phyloP scores from a whole-genome alignment of 1,139 yeast species.

The Yamadazyma mexicana region DNA sequence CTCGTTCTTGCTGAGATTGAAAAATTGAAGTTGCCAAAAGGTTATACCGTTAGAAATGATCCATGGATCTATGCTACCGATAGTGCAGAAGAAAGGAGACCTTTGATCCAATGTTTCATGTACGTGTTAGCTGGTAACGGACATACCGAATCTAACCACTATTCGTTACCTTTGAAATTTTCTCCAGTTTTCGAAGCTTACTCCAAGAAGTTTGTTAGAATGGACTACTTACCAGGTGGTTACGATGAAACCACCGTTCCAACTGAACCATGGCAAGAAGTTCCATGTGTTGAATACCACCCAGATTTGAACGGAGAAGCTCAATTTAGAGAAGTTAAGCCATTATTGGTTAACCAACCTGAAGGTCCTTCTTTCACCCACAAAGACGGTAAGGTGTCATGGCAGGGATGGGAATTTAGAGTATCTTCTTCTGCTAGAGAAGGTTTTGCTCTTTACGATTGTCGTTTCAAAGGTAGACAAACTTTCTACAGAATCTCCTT shows the following conservation, averaged over 20 bases:
- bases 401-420: slow-evolving; percentile 93
- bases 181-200: slow-evolving; percentile 78
- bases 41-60: slow-evolving; percentile 62
- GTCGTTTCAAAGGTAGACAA: slow-evolving; percentile 78
- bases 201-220: slow-evolving; percentile 65
- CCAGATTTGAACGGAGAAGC: slow-evolving; percentile 68
- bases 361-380: slow-evolving; percentile 82
- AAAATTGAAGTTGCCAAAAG: slow-evolving; percentile 60
- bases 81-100: slow-evolving; percentile 56
- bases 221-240: slow-evolving; percentile 78
- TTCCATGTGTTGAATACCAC: slow-evolving; percentile 68
- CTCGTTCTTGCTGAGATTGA: slow-evolving; percentile 59
- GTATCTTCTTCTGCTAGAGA: slow-evolving; percentile 77
- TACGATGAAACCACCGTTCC: slow-evolving; percentile 63
- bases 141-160: slow-evolving; percentile 80
- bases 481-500: slow-evolving; percentile 75
- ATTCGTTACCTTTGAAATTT: slow-evolving; percentile 79
- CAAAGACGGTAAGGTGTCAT: slow-evolving; percentile 62
- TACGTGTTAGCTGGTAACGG: slow-evolving; percentile 68
- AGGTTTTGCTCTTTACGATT: slow-evolving; percentile 79
- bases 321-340: slow-evolving; percentile 62
- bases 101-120: slow-evolving; percentile 74
- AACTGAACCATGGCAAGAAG: slow-evolving; percentile 60
- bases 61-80: slow-evolving; percentile 93
- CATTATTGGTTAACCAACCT: slow-evolving; percentile 75